Conservation (phyloP, 1,284 basidiomycete genomes). For the Marasmius oreades region DNA sequence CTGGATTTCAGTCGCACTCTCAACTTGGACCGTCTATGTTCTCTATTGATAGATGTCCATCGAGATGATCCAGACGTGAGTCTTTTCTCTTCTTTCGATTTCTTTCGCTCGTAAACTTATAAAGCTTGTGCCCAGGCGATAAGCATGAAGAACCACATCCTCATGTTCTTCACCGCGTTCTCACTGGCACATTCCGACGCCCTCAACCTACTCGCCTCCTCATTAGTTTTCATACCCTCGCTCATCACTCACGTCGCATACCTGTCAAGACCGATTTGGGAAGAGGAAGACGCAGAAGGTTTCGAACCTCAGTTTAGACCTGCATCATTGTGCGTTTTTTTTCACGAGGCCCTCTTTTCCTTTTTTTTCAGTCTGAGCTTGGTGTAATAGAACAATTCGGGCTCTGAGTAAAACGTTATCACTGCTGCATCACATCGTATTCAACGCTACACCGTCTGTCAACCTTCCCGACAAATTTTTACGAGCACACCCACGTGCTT, state of each 20-base stretch:
- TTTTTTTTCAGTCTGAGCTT: neutral
- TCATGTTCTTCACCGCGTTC: slow-evolving; percentile 56
- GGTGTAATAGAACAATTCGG: slow-evolving; percentile 50
- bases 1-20: slow-evolving; percentile 16
- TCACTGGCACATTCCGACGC: slow-evolving; percentile 51
- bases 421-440: slow-evolving; percentile 60
- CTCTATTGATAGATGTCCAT: slow-evolving; percentile 43
- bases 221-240: slow-evolving; percentile 56
- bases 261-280: slow-evolving; percentile 58
- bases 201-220: slow-evolving; percentile 45
- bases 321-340: slow-evolving; percentile 35
- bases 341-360: neutral
- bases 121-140: slow-evolving; percentile 25
- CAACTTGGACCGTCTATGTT: slow-evolving; percentile 51
- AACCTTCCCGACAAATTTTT: slow-evolving; percentile 56
- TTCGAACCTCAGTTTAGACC: slow-evolving; percentile 35
- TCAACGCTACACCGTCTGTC: slow-evolving; percentile 35
- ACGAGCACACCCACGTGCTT: slow-evolving; percentile 45
- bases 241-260: slow-evolving; percentile 52
- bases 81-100: neutral
- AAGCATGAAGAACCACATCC: slow-evolving; percentile 43
- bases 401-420: slow-evolving; percentile 49
- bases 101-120: slow-evolving; percentile 16
- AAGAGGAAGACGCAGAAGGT: slow-evolving; percentile 45
- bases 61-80: slow-evolving; percentile 43